These are phyloP conservation scores for Escallonia rubra DNA, from an alignment of 129 eudicot genomes.

Conservation along the genomic window DNA sequence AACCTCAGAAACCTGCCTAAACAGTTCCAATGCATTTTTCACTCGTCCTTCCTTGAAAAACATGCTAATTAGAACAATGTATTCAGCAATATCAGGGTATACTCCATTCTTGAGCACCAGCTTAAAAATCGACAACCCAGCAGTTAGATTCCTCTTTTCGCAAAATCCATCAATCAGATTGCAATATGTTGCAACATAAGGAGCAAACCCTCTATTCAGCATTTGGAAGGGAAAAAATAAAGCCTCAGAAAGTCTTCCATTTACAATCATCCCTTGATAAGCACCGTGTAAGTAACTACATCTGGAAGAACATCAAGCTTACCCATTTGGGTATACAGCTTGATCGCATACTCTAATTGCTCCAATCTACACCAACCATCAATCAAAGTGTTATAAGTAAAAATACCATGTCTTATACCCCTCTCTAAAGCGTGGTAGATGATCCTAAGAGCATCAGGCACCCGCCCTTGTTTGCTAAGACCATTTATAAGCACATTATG, in stretches of 20 bases:
- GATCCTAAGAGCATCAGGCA: constrained; percentile 49
- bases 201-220: constrained; percentile 35
- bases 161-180: constrained; percentile 57
- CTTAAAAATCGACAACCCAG: constrained; percentile 40
- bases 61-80: constrained; percentile 45
- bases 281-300: constrained; percentile 50
- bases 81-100: constrained; percentile 47
- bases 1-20: constrained; percentile 25
- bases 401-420: constrained; percentile 32
- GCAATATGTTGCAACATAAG: constrained; percentile 59
- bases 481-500: constrained; percentile 49
- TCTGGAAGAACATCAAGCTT: constrained; percentile 37
- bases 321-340: constrained; percentile 43
- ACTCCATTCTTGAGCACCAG: constrained; percentile 41
- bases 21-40: constrained; percentile 32
- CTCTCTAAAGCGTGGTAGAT: constrained; percentile 35
- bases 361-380: constrained; percentile 56
- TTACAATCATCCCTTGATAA: constrained; percentile 37
- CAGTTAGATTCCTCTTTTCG: constrained; percentile 30
- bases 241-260: constrained; percentile 31
- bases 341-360: constrained; percentile 32
- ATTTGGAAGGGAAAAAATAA: constrained; percentile 42
- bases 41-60: constrained; percentile 25
- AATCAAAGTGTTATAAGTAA: constrained; percentile 44
- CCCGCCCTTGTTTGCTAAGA: constrained; percentile 46